Evolutionary conservation across 768 basidiomycete species (phyloP).

Genomic region (Rhizopogon sp.): DNA sequence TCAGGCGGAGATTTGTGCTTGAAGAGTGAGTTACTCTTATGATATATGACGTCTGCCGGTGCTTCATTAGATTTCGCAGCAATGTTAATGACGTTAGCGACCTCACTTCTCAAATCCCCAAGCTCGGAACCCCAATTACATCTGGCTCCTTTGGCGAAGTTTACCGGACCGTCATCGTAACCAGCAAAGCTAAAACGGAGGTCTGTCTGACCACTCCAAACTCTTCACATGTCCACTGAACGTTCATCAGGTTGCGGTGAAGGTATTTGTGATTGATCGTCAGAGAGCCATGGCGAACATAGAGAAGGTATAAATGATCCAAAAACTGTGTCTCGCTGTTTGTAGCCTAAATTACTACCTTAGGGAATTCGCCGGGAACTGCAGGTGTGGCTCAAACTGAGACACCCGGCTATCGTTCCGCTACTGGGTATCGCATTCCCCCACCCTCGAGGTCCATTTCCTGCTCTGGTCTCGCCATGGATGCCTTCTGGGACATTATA

Average conservation of each 20-base stretch:
- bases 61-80: neutral
- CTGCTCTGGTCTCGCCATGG: neutral
- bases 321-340: no score
- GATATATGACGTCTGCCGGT: no score
- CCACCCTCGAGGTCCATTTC: neutral
- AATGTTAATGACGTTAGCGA: neutral
- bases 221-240: neutral
- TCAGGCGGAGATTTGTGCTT: no score
- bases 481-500: neutral
- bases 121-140: neutral
- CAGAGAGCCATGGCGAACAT: no score
- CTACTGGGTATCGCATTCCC: conserved; percentile 10
- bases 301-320: no score
- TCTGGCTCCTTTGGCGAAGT: conserved; percentile 2
- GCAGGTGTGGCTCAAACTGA: conserved; percentile 13
- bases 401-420: conserved; percentile 14
- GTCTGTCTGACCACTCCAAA: neutral
- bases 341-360: no score
- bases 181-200: neutral
- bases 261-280: neutral
- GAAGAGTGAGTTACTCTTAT: neutral
- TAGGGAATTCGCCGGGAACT: conserved; percentile 15
- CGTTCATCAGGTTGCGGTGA: neutral
- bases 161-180: neutral
- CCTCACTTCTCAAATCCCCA: neutral